phyloP scores from a whole-genome alignment of 83 land plant species.

The Picea abies region DNA sequence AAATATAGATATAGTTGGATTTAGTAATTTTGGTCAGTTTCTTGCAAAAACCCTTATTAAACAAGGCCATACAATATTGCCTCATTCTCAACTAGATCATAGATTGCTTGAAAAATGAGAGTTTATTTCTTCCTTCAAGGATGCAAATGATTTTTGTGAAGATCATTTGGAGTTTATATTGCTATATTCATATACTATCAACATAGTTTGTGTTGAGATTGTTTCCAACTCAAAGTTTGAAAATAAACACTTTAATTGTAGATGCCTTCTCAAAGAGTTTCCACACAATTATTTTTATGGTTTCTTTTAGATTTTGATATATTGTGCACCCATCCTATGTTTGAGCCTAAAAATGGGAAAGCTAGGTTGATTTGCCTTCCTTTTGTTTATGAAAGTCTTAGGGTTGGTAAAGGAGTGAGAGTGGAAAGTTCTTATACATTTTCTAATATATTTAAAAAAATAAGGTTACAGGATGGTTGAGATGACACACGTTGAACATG shows the following conservation, averaged over 20 bases:
- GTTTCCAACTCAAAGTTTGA: constrained; percentile 46
- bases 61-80: no score
- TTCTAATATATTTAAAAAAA: constrained; percentile 38
- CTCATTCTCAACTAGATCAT: no score
- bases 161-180: constrained; percentile 65
- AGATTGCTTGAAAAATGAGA: no score
- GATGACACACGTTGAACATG: constrained; percentile 36
- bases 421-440: constrained; percentile 37
- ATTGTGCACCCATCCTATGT: constrained; percentile 79
- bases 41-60: no score
- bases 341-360: constrained; percentile 74
- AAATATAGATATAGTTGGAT: no score
- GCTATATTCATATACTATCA: constrained; percentile 63
- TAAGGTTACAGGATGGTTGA: constrained; percentile 47
- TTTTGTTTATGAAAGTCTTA: constrained; percentile 64
- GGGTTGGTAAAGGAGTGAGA: constrained; percentile 25
- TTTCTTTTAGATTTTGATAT: constrained; percentile 58
- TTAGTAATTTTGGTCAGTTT: no score
- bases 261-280: constrained; percentile 71
- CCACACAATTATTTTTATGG: constrained; percentile 50
- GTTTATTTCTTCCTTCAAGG: constrained; percentile 43
- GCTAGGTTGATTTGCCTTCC: constrained; percentile 49
- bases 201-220: constrained; percentile 39
- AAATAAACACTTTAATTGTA: constrained; percentile 54
- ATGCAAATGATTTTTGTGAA: constrained; percentile 75